These are phyloP conservation scores for Nidula microcarpa DNA, from an alignment of 768 basidiomycete genomes.

Conservation along the genomic window DNA sequence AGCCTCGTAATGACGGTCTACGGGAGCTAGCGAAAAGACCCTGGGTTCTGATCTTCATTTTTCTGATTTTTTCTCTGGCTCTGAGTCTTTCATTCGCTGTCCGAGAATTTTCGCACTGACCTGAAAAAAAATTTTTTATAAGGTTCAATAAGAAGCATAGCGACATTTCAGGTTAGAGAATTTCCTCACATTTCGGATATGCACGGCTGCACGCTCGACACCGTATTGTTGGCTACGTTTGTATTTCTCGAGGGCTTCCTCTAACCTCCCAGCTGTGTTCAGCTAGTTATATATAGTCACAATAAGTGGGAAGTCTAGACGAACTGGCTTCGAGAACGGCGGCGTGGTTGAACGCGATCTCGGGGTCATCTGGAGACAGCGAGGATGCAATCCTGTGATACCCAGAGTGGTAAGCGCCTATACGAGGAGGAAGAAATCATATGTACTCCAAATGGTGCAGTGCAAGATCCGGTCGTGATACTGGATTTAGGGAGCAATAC, in stretches of 20 bases:
- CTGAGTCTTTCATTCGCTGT: conserved; percentile 45
- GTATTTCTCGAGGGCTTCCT: conserved; percentile 80
- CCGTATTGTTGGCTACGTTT: conserved; percentile 74
- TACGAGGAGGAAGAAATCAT: conserved; percentile 19
- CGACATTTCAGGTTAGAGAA: background rate
- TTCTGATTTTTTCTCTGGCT: conserved; percentile 31
- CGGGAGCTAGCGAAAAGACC: conserved; percentile 4
- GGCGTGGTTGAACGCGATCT: conserved; percentile 89
- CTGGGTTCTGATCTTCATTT: conserved; percentile 17
- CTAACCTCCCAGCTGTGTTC: conserved; percentile 66
- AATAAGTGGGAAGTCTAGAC: conserved; percentile 19
- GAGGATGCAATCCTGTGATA: conserved; percentile 68
- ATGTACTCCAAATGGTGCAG: conserved; percentile 77
- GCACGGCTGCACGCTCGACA: conserved; percentile 77
- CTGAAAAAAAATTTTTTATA: conserved; percentile 32
- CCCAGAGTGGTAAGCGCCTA: conserved; percentile 22
- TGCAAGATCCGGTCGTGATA: conserved; percentile 81
- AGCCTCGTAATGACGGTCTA: background rate
- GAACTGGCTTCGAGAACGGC: conserved; percentile 87
- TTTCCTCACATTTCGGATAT: conserved; percentile 72
- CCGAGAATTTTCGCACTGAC: conserved; percentile 80
- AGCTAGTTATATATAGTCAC: conserved; percentile 16
- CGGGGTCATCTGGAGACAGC: conserved; percentile 86
- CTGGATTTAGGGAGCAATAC: conserved; percentile 23
- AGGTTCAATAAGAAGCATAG: conserved; percentile 8